Evolutionary conservation across 257 asterid genomes (phyloP).

Genomic region (Solanum pinnatisectum): DNA sequence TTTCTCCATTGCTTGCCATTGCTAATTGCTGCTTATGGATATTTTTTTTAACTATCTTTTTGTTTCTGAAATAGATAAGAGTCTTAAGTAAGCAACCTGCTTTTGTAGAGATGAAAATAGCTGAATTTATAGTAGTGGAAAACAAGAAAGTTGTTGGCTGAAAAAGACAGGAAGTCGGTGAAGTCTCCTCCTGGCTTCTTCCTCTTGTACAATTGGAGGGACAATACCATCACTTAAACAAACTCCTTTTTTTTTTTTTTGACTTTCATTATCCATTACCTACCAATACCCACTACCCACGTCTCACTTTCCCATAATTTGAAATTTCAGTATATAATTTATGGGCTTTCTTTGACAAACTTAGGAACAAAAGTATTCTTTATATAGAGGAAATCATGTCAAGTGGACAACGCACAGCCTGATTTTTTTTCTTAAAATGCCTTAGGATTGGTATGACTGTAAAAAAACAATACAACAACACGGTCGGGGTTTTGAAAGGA

Average conservation of each 20-base stretch:
- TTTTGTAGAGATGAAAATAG: neutral
- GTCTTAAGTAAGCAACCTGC: neutral
- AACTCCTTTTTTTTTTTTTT: neutral
- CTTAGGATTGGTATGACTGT: neutral
- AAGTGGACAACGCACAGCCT: neutral
- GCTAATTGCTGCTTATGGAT: neutral
- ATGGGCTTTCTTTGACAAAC: neutral
- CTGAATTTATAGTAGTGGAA: neutral
- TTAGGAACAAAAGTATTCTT: neutral
- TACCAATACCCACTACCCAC: neutral
- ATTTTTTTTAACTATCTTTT: neutral
- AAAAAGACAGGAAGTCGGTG: neutral
- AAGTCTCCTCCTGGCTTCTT: neutral
- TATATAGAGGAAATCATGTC: neutral
- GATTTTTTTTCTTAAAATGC: neutral
- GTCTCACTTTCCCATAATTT: neutral
- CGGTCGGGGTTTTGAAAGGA: too few relatives aligned
- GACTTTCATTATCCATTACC: neutral
- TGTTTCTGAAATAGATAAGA: neutral
- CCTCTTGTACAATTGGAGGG: neutral
- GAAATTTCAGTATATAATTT: neutral
- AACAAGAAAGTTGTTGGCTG: neutral
- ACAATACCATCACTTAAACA: neutral
- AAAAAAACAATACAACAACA: neutral
- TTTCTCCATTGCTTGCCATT: conserved; percentile 9